A percentile compares a stretch with the other conserved stretches of the same genome.
phyloP scores from a whole-genome alignment of 2,329 filamentous ascomycete species.

The Ophiobolus disseminans region DNA sequence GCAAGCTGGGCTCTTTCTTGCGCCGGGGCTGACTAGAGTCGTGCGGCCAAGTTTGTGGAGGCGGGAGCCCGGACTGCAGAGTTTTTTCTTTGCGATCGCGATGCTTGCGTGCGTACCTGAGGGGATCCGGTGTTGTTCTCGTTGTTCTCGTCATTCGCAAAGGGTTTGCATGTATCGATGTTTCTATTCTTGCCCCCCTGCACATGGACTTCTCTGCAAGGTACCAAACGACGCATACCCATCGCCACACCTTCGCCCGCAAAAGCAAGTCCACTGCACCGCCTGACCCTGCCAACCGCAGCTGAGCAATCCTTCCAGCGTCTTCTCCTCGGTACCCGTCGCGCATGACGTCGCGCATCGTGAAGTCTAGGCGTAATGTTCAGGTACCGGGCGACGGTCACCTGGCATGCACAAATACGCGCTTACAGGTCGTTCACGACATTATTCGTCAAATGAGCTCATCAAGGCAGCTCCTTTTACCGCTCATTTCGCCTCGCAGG shows the following conservation, averaged over 20 bases:
- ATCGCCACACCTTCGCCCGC: slow-evolving; percentile 1
- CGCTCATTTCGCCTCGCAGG: neutral
- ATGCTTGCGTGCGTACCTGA: neutral
- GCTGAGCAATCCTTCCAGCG: neutral
- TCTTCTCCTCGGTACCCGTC: neutral
- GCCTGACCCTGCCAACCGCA: neutral
- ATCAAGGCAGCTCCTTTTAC: slow-evolving; percentile 5
- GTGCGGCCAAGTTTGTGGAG: slow-evolving; percentile 1
- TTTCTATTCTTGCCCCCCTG: neutral
- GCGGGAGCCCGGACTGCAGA: slow-evolving; percentile 5
- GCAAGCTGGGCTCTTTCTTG: too few species aligned
- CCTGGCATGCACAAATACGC: slow-evolving; percentile 7
- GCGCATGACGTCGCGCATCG: slow-evolving; percentile 48
- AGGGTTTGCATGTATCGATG: too few species aligned
- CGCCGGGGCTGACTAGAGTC: too few species aligned
- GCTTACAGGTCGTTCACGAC: slow-evolving; percentile 13
- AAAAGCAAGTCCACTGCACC: neutral
- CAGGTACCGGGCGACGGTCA: slow-evolving; percentile 7
- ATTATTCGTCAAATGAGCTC: slow-evolving; percentile 5
- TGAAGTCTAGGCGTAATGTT: slow-evolving; percentile 31
- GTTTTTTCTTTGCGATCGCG: slow-evolving; percentile 2
- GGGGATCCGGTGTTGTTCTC: neutral
- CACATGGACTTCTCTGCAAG: slow-evolving; percentile 3
- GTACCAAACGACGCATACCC: slow-evolving; percentile 2
- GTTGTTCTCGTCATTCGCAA: neutral